phyloP scores from a whole-genome alignment of 352 stramenopile species.

The Phytophthora idaei region DNA sequence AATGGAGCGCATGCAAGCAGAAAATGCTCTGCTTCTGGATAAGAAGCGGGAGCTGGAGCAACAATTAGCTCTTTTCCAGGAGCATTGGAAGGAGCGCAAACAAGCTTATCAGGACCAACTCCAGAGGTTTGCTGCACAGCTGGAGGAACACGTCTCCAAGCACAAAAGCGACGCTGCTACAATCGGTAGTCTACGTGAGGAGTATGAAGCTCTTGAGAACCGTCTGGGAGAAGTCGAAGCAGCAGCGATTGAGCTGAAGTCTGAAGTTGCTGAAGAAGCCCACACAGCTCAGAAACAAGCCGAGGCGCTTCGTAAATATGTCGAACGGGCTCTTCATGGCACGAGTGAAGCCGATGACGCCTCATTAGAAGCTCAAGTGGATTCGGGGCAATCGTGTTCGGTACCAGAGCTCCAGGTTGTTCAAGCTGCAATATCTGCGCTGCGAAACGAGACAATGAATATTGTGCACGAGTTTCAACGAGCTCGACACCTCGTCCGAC shows the following conservation, averaged over 20 bases:
- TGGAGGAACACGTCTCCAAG: slow-evolving; percentile 41
- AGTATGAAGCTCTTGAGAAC: slow-evolving; percentile 40
- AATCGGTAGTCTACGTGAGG: slow-evolving; percentile 44
- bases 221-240: slow-evolving; percentile 29
- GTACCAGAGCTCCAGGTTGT: slow-evolving; percentile 54
- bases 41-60: slow-evolving; percentile 45
- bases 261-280: slow-evolving; percentile 36
- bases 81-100: slow-evolving; percentile 58
- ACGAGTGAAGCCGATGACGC: slow-evolving; percentile 6
- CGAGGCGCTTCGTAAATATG: slow-evolving; percentile 53
- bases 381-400: slow-evolving; percentile 3
- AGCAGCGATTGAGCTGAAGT: slow-evolving; percentile 26
- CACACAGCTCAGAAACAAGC: slow-evolving; percentile 44
- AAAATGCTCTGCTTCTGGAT: slow-evolving; percentile 36
- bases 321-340: slow-evolving; percentile 40
- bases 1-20: slow-evolving; percentile 40
- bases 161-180: slow-evolving; percentile 46
- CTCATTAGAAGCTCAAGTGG: slow-evolving; percentile 6
- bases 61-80: slow-evolving; percentile 40
- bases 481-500: slow-evolving; percentile 34
- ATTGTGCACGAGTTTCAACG: slow-evolving; percentile 60
- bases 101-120: slow-evolving; percentile 51
- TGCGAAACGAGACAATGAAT: slow-evolving; percentile 57
- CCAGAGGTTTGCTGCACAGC: slow-evolving; percentile 32
- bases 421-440: slow-evolving; percentile 46